Base-by-base conservation (phyloP, 2,329 filamentous ascomycete species). In the Pseudocercospora musae region DNA sequence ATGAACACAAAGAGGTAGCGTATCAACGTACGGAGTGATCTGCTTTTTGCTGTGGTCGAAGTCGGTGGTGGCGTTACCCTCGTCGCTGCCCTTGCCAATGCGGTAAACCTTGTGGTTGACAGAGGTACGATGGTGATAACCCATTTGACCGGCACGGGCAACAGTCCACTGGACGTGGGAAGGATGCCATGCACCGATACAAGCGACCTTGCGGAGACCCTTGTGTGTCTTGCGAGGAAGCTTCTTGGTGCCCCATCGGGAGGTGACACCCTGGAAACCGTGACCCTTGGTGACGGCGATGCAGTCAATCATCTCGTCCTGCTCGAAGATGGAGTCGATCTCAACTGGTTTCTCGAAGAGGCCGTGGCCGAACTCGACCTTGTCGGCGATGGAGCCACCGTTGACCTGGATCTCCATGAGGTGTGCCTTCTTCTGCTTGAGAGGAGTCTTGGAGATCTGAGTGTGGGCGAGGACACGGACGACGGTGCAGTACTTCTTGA, bases 381-480 rank as follows among this genome's bases (percentile, higher is more conserved):
- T 99, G 84, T 98, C 92, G 78, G 92, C 85, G 73, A 97, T 78
- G 82, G 89, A 92, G 78, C 95, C 95, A 82, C 95, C 95, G 87
- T 99, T 99, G 89, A 99, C 83, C 87, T 99, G 95, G 81, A 99
- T 92, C 87, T 99, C 95, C 95, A 99, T 99, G 75, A 99, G 87
- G 84, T 99, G 95, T 77, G 95, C 94, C 91, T 98, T 99, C 93
- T 99, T 99, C 88, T 99, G 95, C 91, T 97, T 98, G 82, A 99
- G 90, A 70, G 95, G 94, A 67, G 95, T 98, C 89, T 96, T 94
- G 88, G 89, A 89, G 87, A 98, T 93, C 86, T 99, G 95, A 75
- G 95, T 97, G 89, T 99, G 95, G 81, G 95, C 94, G 80, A 99
- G 93, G 74, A 99, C 88, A 82, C 95, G 95, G 85, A 99, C 91